These are phyloP conservation scores for Gossypium davidsonii DNA, from an alignment of 441 rosid genomes.

Conservation along the genomic window DNA sequence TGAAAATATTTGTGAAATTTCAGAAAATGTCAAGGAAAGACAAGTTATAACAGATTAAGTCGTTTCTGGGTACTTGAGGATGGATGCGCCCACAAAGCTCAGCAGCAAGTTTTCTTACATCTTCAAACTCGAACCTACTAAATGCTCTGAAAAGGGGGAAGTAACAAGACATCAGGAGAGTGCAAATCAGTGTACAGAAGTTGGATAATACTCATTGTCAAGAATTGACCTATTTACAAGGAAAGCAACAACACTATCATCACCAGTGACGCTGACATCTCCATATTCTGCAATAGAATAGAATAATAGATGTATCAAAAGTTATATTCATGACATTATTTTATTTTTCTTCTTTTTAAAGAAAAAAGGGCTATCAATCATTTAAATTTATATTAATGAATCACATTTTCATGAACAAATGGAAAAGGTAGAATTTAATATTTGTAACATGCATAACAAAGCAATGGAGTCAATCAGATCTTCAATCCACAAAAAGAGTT, in stretches of 20 bases:
- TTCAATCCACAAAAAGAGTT: not conserved
- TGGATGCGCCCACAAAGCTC: slow-evolving; percentile 91
- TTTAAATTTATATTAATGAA: not conserved
- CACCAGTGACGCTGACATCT: slow-evolving; percentile 36
- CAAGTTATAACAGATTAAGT: slow-evolving; percentile 14
- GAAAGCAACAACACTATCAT: slow-evolving; percentile 55
- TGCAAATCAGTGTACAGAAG: slow-evolving; percentile 19
- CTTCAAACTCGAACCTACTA: slow-evolving; percentile 68
- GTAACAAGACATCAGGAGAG: slow-evolving; percentile 16
- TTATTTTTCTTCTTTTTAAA: not conserved
- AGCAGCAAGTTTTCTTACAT: slow-evolving; percentile 81
- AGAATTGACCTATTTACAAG: slow-evolving; percentile 63
- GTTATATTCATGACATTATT: slow-evolving; percentile 2
- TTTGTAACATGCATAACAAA: not conserved
- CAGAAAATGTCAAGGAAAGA: slow-evolving; percentile 12
- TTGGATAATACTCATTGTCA: slow-evolving; percentile 16
- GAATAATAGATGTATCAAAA: slow-evolving; percentile 16
- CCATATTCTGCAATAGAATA: slow-evolving; percentile 34
- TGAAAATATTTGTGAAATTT: not conserved
- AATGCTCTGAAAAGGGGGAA: slow-evolving; percentile 51
- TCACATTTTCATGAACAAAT: not conserved
- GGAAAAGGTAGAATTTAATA: not conserved
- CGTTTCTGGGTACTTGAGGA: slow-evolving; percentile 47
- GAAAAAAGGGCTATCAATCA: not conserved
- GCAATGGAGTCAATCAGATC: not conserved